Evolutionary conservation across 2,329 filamentous ascomycete genomes (phyloP).

Genomic region (Helminthosporium solani): DNA sequence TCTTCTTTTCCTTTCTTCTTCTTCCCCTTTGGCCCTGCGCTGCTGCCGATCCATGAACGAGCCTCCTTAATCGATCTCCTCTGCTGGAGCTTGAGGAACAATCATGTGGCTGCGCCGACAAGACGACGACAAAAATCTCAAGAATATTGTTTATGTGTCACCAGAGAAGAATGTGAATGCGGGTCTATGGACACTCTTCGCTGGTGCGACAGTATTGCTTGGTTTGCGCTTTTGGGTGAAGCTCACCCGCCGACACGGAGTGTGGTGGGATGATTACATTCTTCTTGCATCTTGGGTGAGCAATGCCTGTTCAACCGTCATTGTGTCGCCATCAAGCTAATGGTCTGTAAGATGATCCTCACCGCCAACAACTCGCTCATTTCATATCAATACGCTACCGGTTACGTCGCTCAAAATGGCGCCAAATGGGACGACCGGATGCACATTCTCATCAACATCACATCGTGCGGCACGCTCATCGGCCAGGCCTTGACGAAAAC

Average conservation of each 20-base stretch:
- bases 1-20: background rate
- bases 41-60: constrained; percentile 3
- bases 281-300: constrained; percentile 41
- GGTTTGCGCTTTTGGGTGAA: constrained; percentile 41
- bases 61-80: background rate
- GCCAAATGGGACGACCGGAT: constrained; percentile 54
- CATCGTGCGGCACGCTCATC: constrained; percentile 43
- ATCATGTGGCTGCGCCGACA: constrained; percentile 6
- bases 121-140: constrained; percentile 1
- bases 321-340: background rate
- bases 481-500: constrained; percentile 42
- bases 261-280: constrained; percentile 46
- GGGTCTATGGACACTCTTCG: constrained; percentile 43
- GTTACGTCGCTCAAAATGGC: constrained; percentile 43
- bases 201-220: constrained; percentile 40
- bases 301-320: background rate
- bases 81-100: constrained; percentile 2
- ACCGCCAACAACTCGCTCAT: constrained; percentile 51
- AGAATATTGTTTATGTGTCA: constrained; percentile 30
- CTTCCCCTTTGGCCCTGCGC: background rate
- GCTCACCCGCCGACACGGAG: constrained; percentile 39
- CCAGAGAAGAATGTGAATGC: constrained; percentile 40
- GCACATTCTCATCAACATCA: constrained; percentile 54
- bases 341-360: constrained; percentile 42
- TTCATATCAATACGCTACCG: constrained; percentile 50